phyloP scores from a whole-genome alignment of 1,284 basidiomycete species.

The Fomitiporia mediterranea region DNA sequence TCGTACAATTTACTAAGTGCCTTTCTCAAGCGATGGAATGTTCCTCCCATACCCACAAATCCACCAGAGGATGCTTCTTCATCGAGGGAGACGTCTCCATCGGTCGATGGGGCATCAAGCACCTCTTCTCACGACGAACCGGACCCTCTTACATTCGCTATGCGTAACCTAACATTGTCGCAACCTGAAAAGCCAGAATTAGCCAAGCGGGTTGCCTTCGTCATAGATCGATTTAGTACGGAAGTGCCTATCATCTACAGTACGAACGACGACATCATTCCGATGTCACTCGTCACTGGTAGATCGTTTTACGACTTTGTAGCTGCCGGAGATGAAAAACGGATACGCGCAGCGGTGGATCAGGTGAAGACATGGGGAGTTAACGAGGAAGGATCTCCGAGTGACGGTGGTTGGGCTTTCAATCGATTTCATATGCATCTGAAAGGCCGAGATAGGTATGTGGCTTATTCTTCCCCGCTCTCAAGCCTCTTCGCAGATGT shows the following conservation, averaged over 20 bases:
- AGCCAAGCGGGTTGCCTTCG: constrained; percentile 60
- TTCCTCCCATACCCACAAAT: constrained; percentile 40
- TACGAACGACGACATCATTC: constrained; percentile 63
- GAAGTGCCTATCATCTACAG: constrained; percentile 61
- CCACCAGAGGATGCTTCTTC: constrained; percentile 16
- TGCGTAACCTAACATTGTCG: constrained; percentile 13
- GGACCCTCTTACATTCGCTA: constrained; percentile 12
- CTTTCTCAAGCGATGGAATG: constrained; percentile 57
- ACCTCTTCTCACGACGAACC: constrained; percentile 11
- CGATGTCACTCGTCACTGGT: constrained; percentile 48
- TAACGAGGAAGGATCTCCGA: constrained; percentile 74
- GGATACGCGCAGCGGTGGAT: constrained; percentile 65
- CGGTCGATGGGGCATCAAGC: background rate
- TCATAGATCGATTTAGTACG: constrained; percentile 66
- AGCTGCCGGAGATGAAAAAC: constrained; percentile 46
- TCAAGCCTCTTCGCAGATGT: background rate
- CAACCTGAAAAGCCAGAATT: constrained; percentile 49
- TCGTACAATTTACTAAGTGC: too few species aligned
- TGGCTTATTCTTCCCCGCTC: constrained; percentile 3
- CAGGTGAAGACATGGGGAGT: constrained; percentile 77
- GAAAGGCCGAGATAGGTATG: constrained; percentile 54
- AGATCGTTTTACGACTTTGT: constrained; percentile 76
- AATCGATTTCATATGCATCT: constrained; percentile 56
- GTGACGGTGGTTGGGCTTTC: constrained; percentile 76
- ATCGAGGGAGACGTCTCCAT: background rate